Evolutionary conservation across 1,284 basidiomycete genomes (phyloP), one percentile per base, ranked within the genome.

Genomic region (Cryptococcus sp.): DNA sequence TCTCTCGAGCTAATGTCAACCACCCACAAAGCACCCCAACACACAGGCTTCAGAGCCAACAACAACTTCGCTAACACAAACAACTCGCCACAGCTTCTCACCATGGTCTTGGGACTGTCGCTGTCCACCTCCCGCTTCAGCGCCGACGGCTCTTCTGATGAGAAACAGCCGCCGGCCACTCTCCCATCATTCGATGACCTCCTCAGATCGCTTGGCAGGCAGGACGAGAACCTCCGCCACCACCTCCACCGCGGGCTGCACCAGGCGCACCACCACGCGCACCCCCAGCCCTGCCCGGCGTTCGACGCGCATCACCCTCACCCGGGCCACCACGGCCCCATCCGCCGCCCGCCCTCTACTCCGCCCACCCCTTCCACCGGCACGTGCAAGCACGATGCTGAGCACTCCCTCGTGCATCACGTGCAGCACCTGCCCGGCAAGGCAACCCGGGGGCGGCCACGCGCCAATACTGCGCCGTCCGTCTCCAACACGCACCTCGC

Each of bases 101-200:
- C 35, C 40, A 53, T 18, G 5, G 47, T 57, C 36, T 37, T 50
- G 37, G 55, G 49, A 21, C 37, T 57, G 36, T 40, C 47, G 18
- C 44, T 57, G 2, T 13, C 46, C 21, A 53, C 24, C 18, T 20
- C 56, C 44, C 6, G 39, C 52, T 6, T 23, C 46, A 38, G 46
- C 11, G 24, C 46, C 49, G n/a, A 37, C 54, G 9, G 36, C 35
- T 18, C 35, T 48, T 16, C 23, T 36, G 18, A 20, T 43, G 18
- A 54, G 39, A 39, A 35, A 46, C n/a, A 44, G 43, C 18, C 35
- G 11, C 24, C 48, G 24, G 12, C 44, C 16, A 45, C 44, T 23
- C 20, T 45, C 44, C 24, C 58, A 11, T 56, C 54, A 6, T 56
- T 60, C 44, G 58, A 60, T 33, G 58, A 52, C 33, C 51, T 56